phyloP scores from a whole-genome alignment of 371 early-diverging fungal species.

The Dinochytrium kinnereticum region DNA sequence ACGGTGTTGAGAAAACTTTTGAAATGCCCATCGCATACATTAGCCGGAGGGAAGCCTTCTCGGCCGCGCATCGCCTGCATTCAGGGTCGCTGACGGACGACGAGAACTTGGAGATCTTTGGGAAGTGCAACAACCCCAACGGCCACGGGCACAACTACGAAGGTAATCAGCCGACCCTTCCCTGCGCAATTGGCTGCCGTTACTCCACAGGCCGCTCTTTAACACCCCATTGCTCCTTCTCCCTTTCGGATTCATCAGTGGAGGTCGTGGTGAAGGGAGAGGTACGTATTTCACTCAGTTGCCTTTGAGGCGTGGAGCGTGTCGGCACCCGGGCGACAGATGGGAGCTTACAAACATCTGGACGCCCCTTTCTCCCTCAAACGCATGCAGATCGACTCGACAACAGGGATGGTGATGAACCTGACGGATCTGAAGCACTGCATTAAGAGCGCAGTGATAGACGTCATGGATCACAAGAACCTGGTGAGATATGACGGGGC shows the following conservation, averaged over 20 bases:
- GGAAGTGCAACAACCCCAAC: slow-evolving; percentile 86
- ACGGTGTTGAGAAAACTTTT: background rate
- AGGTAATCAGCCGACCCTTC: slow-evolving; percentile 17
- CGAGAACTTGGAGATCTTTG: slow-evolving; percentile 76
- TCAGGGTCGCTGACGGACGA: slow-evolving; percentile 69
- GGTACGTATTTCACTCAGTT: slow-evolving; percentile 23
- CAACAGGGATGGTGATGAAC: slow-evolving; percentile 90
- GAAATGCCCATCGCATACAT: slow-evolving; percentile 66
- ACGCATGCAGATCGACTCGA: slow-evolving; percentile 59
- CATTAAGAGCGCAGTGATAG: slow-evolving; percentile 73
- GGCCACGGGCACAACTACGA: slow-evolving; percentile 93
- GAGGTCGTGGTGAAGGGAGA: slow-evolving; percentile 77
- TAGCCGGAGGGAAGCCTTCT: slow-evolving; percentile 78
- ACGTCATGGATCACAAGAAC: slow-evolving; percentile 84
- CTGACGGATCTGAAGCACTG: slow-evolving; percentile 78
- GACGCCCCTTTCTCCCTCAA: background rate
- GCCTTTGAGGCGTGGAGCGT: background rate
- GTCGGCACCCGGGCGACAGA: no score
- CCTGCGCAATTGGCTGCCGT: no score
- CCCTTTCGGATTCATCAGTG: slow-evolving; percentile 48
- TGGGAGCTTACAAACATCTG: background rate
- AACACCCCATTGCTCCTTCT: background rate
- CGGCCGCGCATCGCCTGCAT: slow-evolving; percentile 88
- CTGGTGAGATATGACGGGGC: slow-evolving; percentile 42
- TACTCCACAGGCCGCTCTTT: background rate